Percentiles rank a stretch among this genome's conserved stretches.
These are phyloP conservation scores for Ustulina deusta DNA, from an alignment of 2,329 filamentous ascomycete species.

Conservation along the genomic window DNA sequence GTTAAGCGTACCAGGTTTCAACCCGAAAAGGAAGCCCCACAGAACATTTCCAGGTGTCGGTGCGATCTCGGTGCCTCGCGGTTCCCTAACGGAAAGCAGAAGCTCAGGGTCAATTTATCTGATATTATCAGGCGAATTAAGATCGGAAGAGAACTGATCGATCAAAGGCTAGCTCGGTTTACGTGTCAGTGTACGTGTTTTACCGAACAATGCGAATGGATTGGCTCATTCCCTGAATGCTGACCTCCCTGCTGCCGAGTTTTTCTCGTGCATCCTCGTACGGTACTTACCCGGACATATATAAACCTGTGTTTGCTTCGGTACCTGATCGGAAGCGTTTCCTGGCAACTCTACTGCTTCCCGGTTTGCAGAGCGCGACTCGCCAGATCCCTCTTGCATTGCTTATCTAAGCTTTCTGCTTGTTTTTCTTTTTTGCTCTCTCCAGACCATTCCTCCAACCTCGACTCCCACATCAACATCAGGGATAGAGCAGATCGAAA, in stretches of 20 bases:
- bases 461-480: not conserved
- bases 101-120: constrained; percentile 17
- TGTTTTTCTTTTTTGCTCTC: not conserved
- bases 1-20: constrained; percentile 8
- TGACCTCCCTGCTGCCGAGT: constrained; percentile 14
- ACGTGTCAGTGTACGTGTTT: constrained; percentile 18
- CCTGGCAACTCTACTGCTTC: not conserved
- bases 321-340: constrained; percentile 1
- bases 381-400: not conserved
- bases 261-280: constrained; percentile 13
- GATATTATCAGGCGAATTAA: constrained; percentile 29
- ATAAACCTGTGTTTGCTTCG: constrained; percentile 28
- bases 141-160: constrained; percentile 25
- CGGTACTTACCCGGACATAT: too few relatives aligned
- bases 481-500: not conserved
- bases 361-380: not conserved
- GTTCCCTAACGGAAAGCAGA: constrained; percentile 32
- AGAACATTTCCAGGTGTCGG: constrained; percentile 32
- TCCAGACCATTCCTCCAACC: not conserved
- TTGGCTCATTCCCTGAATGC: constrained; percentile 12
- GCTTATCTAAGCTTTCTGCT: not conserved
- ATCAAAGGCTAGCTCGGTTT: constrained; percentile 9
- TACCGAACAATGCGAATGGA: constrained; percentile 16
- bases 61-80: constrained; percentile 36
- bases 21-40: constrained; percentile 30